A percentile compares a stretch with the other conserved stretches of the same genome.
phyloP scores from a whole-genome alignment of 805 yeast genomes.

The Saturnispora besseyi region DNA sequence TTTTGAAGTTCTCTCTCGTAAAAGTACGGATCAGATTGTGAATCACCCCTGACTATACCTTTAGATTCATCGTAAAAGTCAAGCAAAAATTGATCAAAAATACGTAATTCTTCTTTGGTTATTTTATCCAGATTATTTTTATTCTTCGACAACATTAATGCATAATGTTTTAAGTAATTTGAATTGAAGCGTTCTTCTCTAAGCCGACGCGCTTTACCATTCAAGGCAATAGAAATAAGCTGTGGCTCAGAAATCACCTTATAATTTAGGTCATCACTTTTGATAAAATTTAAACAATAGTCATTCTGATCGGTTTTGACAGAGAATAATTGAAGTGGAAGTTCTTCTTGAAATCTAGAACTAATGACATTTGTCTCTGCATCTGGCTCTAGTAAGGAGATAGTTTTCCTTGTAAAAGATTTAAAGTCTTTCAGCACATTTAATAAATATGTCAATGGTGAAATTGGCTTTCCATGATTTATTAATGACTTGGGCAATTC shows the following conservation, averaged over 20 bases:
- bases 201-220: slow-evolving; percentile 12
- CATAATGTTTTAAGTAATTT: slow-evolving; percentile 39
- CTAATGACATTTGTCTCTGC: neutral
- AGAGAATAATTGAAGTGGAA: neutral
- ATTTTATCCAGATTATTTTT: slow-evolving; percentile 27
- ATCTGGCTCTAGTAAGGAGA: neutral
- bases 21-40: neutral
- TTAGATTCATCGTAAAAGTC: slow-evolving; percentile 6
- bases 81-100: slow-evolving; percentile 17
- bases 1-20: slow-evolving; percentile 5
- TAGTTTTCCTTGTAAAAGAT: neutral
- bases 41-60: neutral
- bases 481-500: neutral
- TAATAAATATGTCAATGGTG: neutral
- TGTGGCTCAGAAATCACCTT: neutral
- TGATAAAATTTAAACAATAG: neutral
- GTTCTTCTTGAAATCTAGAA: neutral
- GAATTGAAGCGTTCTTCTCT: slow-evolving; percentile 44
- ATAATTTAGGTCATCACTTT: neutral
- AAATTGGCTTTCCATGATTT: neutral
- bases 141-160: slow-evolving; percentile 36
- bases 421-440: neutral
- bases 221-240: slow-evolving; percentile 5
- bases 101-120: slow-evolving; percentile 30
- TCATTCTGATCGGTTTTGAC: too few relatives aligned